These are phyloP conservation scores for Aspergillus coremiiformis DNA, from an alignment of 495 filamentous ascomycete species.

Conservation along the genomic window DNA sequence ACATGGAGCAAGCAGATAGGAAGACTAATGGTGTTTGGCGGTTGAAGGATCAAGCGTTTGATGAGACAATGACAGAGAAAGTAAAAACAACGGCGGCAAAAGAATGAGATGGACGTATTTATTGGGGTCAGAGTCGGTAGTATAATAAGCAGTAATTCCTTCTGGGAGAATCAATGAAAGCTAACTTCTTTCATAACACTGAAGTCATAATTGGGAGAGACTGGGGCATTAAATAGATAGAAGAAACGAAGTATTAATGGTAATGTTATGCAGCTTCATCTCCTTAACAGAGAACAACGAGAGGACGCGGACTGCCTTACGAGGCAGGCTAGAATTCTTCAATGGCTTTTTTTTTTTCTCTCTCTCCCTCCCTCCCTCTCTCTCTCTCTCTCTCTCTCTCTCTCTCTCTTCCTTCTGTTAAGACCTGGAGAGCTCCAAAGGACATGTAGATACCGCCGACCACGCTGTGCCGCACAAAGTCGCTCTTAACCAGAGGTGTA, in stretches of 20 bases:
- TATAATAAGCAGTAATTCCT: not conserved
- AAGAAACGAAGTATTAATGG: conserved; percentile 1
- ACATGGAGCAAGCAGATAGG: conserved; percentile 18
- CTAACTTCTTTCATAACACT: not conserved
- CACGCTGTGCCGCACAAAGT: conserved; percentile 30
- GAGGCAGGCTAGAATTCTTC: conserved; percentile 29
- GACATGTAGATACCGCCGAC: conserved; percentile 27
- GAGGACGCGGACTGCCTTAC: conserved; percentile 28
- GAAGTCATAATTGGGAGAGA: not conserved
- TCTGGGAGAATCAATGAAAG: not conserved
- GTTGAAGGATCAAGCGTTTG: conserved; percentile 12
- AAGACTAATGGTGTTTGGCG: conserved; percentile 9
- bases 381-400: no score
- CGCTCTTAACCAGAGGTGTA: conserved; percentile 22
- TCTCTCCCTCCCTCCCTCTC: not conserved
- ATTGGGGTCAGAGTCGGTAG: not conserved
- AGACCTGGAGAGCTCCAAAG: conserved; percentile 33
- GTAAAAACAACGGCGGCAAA: conserved; percentile 9
- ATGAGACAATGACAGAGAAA: conserved; percentile 19
- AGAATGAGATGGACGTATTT: not conserved
- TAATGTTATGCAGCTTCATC: conserved; percentile 16
- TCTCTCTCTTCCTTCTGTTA: not conserved
- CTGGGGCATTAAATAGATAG: not conserved
- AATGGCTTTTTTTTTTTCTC: conserved; percentile 19
- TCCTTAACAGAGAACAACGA: conserved; percentile 10